phyloP scores from a whole-genome alignment of 257 asterid genomes.

The Scutellaria galericulata region DNA sequence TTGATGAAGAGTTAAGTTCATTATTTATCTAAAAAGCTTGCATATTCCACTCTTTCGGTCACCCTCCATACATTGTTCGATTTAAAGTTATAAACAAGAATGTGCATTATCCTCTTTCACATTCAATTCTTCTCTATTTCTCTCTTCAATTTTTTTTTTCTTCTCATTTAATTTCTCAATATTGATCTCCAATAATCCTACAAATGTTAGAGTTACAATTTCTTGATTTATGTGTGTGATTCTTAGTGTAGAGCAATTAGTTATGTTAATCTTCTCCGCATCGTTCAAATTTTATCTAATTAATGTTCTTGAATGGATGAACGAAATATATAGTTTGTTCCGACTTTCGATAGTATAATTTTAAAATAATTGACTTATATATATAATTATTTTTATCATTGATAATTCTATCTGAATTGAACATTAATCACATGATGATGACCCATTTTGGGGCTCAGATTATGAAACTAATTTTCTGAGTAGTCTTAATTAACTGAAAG shows the following conservation, averaged over 20 bases:
- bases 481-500: background rate
- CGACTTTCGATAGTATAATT: too few species aligned
- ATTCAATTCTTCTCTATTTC: background rate
- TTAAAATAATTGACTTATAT: background rate
- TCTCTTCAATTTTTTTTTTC: background rate
- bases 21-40: constrained; percentile 15
- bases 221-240: too few species aligned
- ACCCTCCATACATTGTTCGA: constrained; percentile 9
- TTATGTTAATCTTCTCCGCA: too few species aligned
- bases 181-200: too few species aligned
- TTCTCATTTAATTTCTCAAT: too few species aligned
- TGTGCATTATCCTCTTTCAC: background rate
- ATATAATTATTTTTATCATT: background rate
- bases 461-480: background rate
- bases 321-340: too few species aligned
- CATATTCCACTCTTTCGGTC: constrained; percentile 27
- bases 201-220: too few species aligned
- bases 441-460: background rate
- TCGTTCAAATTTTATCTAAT: too few species aligned
- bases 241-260: too few species aligned
- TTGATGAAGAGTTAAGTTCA: constrained; percentile 23
- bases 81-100: constrained; percentile 9
- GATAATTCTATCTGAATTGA: background rate
- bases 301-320: too few species aligned
- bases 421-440: background rate